Percentiles rank a stretch among this genome's conserved stretches.
phyloP scores from a whole-genome alignment of 1,139 yeast genomes.

The Geotrichum histeridarum region DNA sequence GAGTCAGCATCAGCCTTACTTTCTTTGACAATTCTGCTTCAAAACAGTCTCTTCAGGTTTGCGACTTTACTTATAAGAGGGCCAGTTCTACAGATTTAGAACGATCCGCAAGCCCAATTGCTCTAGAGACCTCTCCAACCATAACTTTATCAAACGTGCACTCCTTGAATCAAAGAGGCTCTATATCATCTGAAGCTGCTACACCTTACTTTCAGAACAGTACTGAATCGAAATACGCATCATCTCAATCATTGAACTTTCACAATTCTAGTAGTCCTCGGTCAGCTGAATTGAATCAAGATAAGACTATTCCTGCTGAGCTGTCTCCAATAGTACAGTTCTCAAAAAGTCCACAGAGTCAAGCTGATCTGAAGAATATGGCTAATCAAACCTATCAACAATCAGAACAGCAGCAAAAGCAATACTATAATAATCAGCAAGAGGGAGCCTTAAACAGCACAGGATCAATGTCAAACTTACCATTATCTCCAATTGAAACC shows the following conservation, averaged over 20 bases:
- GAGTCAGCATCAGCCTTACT: no score
- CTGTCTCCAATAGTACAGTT: no score
- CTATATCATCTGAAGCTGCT: neutral
- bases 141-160: neutral
- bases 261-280: no score
- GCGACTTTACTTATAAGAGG: constrained; percentile 10
- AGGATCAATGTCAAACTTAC: neutral
- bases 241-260: no score
- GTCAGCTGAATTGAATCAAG: no score
- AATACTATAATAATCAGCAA: neutral
- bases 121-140: neutral
- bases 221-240: no score
- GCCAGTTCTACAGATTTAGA: neutral
- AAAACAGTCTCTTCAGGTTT: constrained; percentile 7
- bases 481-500: constrained; percentile 1
- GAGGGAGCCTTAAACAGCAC: neutral
- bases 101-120: neutral
- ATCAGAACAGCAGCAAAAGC: neutral
- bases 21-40: neutral
- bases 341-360: neutral
- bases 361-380: neutral
- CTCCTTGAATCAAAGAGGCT: neutral
- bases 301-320: no score
- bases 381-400: constrained; percentile 1
- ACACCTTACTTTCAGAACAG: no score